Base-by-base conservation (phyloP, 2,329 filamentous ascomycete species). In the Fusarium secorum region DNA sequence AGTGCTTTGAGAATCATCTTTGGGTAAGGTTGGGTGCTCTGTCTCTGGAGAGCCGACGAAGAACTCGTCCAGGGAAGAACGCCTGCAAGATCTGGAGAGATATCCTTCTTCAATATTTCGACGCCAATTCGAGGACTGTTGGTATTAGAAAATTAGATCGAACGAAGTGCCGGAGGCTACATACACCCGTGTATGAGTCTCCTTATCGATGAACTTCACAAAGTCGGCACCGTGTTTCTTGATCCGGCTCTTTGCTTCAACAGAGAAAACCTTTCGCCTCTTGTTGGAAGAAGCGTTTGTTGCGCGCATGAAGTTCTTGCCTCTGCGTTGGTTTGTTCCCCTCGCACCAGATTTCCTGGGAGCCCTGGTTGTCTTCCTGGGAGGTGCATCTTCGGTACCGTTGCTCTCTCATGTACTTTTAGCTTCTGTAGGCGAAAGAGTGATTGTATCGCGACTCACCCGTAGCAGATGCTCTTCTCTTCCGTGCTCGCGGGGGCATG, bases 401-500 rank as follows among this genome's bases (percentile, higher is more conserved):
- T 68, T 59, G 17, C 53, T 64, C 42, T 73, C 74, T 76, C 28
- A 14, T 28, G 9, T 13, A 4, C 42, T 15, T 3, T 75, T 41
- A 71, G 60, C 28, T 22, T n/a, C 14, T 33, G 30, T 15, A 17
- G 32, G n/a, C 17, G 11, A 18, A 13, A 10, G 13, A 20, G 17
- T 18, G 20, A 17, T 11, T 36, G 15, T n/a, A 11, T 45, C 22
- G 4, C 8, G 14, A 35, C 69, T 48, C 51, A 76, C 78, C 76
- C 10, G 63, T 71, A 20, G 52, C 58, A 11, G 72, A 70, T 11
- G 41, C 45, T 32, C 72, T 79, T 60, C 76, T 75, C 44, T 78
- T 79, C n/a, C 75, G 64, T 15, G 73, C 73, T 51, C 51, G 64
- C 18, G 75, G 72, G 9, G 78, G 71, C 79, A 80, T 80, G 30